Base-by-base conservation (phyloP, 371 early-diverging fungal species). In the Apophysomyces variabilis region DNA sequence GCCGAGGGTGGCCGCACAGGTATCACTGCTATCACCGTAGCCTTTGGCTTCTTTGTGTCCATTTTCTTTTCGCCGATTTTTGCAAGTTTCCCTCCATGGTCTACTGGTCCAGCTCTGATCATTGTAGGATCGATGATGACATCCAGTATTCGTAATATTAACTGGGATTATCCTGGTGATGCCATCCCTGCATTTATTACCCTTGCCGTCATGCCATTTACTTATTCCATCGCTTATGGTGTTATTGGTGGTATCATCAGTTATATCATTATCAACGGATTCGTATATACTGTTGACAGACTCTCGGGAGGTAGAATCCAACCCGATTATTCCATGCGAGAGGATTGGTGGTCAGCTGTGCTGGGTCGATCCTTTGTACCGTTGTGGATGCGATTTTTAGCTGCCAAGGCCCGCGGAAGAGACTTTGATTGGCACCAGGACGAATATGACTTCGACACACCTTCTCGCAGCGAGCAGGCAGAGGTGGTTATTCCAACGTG, bases 51-150 rank as follows among this genome's bases (percentile, higher is more conserved):
- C 82, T 87, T 92, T 62, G 73, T 92, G 38, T 81, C 86, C 35
- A 76, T 92, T 54, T 90, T 92, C 80, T 89, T 92, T 64, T 85
- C 91, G 0, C 93, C 93, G 9, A 90, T 92, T 65, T 91, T 91
- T 72, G 93, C 92, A 8, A 85, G 88, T 45, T 89, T 91, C 79
- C 93, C 92, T 50, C 90, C 90, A 7, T 91, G 92, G 90, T 89
- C 92, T 8, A 91, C 93, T 1, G 92, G 92, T 7, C 92, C 91
- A 1, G 93, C 91, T 1, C 73, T 92, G 61, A 85, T 92, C 54
- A 67, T 88, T 11, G 87, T 92, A 13, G 93, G 93, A 9, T 86
- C 85, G 18, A 83, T 92, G 88, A 92, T 92, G 93, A 71, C 82
- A 60, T 81, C 85, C 44, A 80, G 82, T 61, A 81, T 90, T 1